Conservation (phyloP, 1,139 yeast genomes). For the Pichia sp. region DNA sequence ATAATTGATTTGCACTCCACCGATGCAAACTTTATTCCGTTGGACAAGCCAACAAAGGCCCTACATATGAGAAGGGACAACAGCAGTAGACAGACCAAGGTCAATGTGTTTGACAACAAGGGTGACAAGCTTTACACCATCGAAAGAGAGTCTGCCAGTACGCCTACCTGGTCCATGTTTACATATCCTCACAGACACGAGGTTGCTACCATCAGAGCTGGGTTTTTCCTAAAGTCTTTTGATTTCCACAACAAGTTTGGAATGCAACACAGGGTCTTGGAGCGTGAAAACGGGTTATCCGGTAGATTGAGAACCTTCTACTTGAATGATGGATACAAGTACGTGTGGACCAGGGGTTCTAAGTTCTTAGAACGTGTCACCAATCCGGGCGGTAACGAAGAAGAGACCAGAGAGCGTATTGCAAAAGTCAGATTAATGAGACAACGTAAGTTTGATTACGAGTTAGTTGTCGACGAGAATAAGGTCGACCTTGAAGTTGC, state of each 20-base stretch:
- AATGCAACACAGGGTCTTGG: constrained; percentile 42
- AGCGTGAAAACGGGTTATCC: constrained; percentile 34
- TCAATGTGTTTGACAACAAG: constrained; percentile 45
- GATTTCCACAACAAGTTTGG: constrained; percentile 48
- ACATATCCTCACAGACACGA: constrained; percentile 44
- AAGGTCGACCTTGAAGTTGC: constrained; percentile 47
- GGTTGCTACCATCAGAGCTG: constrained; percentile 49
- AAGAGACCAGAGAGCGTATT: constrained; percentile 49
- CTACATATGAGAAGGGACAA: constrained; percentile 48
- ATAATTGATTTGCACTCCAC: constrained; percentile 37
- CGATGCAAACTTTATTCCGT: constrained; percentile 38
- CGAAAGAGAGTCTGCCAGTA: constrained; percentile 46
- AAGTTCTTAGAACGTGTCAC: constrained; percentile 47
- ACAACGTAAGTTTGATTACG: constrained; percentile 57
- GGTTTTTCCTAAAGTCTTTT: constrained; percentile 42
- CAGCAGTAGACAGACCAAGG: constrained; percentile 39
- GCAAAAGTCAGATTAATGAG: constrained; percentile 55
- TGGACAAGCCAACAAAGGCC: constrained; percentile 38
- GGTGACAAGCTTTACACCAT: constrained; percentile 45
- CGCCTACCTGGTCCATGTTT: constrained; percentile 51
- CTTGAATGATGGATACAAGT: constrained; percentile 48
- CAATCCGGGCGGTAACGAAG: constrained; percentile 53
- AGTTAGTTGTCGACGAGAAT: constrained; percentile 46
- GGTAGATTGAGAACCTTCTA: constrained; percentile 43
- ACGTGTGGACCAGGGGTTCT: constrained; percentile 51